Evolutionary conservation across 257 asterid genomes (phyloP).

Genomic region (Nicotiana sylvestris): DNA sequence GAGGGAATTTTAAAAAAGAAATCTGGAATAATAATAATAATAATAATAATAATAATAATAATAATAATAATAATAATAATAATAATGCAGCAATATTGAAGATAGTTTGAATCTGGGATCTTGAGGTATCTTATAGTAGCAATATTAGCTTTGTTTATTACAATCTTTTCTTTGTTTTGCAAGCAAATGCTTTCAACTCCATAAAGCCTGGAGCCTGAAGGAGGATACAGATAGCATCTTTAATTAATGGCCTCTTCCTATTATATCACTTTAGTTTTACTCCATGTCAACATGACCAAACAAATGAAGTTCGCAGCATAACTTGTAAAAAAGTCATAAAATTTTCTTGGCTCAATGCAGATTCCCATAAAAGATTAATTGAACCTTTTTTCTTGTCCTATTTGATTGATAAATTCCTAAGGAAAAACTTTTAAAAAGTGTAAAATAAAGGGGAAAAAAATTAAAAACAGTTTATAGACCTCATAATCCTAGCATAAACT

Average conservation of each 20-base stretch:
- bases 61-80: too few relatives aligned
- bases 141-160: background rate
- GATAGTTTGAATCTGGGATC: background rate
- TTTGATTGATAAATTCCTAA: background rate
- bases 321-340: constrained; percentile 13
- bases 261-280: constrained; percentile 11
- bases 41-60: too few relatives aligned
- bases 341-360: constrained; percentile 46
- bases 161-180: constrained; percentile 1
- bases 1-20: too few relatives aligned
- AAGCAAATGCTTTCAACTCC: constrained; percentile 2
- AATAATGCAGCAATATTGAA: background rate
- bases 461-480: background rate
- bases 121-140: background rate
- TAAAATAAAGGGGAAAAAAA: background rate
- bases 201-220: constrained; percentile 7
- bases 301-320: background rate
- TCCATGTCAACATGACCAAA: background rate
- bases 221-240: background rate
- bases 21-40: too few relatives aligned
- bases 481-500: background rate
- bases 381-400: background rate
- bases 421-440: background rate
- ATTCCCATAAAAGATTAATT: constrained; percentile 24
- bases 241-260: background rate